Conservation (phyloP, 2,329 filamentous ascomycete species). For the Paecilomyces dactylethromorphus region DNA sequence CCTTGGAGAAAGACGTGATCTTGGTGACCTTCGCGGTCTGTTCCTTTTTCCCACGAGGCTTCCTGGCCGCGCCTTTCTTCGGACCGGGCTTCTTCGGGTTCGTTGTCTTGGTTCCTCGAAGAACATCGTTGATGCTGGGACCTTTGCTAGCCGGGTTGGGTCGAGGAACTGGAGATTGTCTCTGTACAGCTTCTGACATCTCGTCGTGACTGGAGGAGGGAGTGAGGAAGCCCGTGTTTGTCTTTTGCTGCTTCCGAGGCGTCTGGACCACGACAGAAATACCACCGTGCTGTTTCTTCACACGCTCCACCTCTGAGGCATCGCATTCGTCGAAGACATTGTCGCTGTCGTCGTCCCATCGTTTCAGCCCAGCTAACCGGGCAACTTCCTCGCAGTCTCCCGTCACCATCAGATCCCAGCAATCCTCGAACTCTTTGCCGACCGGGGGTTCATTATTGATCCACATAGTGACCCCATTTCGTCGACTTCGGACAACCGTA, state of each 20-base stretch:
- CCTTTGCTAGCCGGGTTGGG: conserved; percentile 26
- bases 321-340: conserved; percentile 38
- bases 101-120: conserved; percentile 13
- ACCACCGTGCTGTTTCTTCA: conserved; percentile 31
- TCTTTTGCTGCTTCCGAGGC: conserved; percentile 28
- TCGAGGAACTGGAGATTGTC: conserved; percentile 13
- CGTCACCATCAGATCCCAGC: conserved; percentile 85
- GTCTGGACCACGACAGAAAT: conserved; percentile 35
- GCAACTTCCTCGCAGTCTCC: conserved; percentile 87
- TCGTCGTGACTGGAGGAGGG: conserved; percentile 38
- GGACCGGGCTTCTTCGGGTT: conserved; percentile 9
- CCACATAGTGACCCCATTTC: conserved; percentile 82
- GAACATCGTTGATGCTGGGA: conserved; percentile 17
- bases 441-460: conserved; percentile 84
- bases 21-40: conserved; percentile 17
- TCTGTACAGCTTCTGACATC: conserved; percentile 11
- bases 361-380: conserved; percentile 56
- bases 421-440: conserved; percentile 78
- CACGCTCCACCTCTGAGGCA: conserved; percentile 38
- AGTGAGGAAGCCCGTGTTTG: conserved; percentile 31
- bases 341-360: conserved; percentile 47
- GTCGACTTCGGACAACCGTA: conserved; percentile 69
- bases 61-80: conserved; percentile 17
- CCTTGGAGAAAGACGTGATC: conserved; percentile 26
- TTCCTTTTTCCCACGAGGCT: conserved; percentile 15